Evolutionary conservation across 129 eudicot species (phyloP).

Genomic region (Lactuca saligna): DNA sequence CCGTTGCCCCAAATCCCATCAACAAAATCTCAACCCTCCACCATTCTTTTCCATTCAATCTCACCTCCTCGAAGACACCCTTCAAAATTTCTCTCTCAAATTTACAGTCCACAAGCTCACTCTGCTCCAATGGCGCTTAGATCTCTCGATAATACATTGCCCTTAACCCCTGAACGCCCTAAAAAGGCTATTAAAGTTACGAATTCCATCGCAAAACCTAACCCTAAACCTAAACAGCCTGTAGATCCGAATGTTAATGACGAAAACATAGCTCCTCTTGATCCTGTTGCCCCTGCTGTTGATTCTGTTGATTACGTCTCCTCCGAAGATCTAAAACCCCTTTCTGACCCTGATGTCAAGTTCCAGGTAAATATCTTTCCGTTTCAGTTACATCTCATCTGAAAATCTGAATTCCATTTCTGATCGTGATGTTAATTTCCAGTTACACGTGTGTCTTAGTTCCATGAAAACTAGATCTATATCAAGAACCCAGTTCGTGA

Average conservation of each 20-base stretch:
- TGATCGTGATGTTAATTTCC: background rate
- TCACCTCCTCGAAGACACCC: constrained; percentile 15
- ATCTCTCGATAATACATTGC: constrained; percentile 70
- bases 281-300: constrained; percentile 34
- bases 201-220: constrained; percentile 26
- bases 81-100: constrained; percentile 9
- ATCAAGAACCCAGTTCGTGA: background rate
- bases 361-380: constrained; percentile 6
- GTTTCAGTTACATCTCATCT: background rate
- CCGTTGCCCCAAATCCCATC: constrained; percentile 33
- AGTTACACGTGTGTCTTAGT: background rate
- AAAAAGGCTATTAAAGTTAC: constrained; percentile 53
- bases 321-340: constrained; percentile 64
- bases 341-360: constrained; percentile 50
- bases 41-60: constrained; percentile 5
- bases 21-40: constrained; percentile 15
- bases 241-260: constrained; percentile 38
- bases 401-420: background rate
- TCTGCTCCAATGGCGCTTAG: constrained; percentile 61
- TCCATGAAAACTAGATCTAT: background rate
- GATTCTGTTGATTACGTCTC: constrained; percentile 67
- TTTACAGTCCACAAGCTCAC: constrained; percentile 10
- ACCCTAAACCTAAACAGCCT: constrained; percentile 36
- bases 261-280: constrained; percentile 53
- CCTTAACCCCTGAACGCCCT: constrained; percentile 54